These are phyloP conservation scores for Silene latifolia DNA, from an alignment of 148 eudicot species.

Conservation along the genomic window DNA sequence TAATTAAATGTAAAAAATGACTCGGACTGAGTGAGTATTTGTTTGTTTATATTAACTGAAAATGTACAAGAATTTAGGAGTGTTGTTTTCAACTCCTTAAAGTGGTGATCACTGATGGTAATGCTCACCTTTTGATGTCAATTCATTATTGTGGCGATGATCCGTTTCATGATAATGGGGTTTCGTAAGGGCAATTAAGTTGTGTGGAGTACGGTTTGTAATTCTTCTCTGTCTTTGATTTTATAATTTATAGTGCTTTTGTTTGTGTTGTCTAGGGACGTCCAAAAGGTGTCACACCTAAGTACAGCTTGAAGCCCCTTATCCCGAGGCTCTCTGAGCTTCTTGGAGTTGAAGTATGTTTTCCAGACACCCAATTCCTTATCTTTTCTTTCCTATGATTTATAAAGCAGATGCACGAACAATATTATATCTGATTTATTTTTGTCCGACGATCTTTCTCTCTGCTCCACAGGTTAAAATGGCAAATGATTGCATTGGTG, in stretches of 20 bases:
- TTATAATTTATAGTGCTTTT: not conserved
- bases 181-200: no score
- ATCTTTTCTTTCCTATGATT: not conserved
- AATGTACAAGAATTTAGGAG: no score
- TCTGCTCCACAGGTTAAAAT: conserved; percentile 51
- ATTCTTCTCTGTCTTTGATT: not conserved
- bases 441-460: not conserved
- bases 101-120: no score
- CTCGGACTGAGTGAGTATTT: no score
- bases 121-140: no score
- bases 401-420: not conserved
- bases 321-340: conserved; percentile 70
- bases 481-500: conserved; percentile 77
- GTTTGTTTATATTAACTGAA: no score
- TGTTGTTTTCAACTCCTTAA: no score
- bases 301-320: conserved; percentile 72
- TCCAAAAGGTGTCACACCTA: conserved; percentile 77
- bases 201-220: not conserved
- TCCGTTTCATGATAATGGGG: no score
- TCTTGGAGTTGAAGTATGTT: conserved; percentile 53
- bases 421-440: no score
- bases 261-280: conserved; percentile 48
- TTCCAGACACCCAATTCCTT: not conserved
- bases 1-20: no score
- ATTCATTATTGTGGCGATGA: no score